Conservation (phyloP, 331 rosid species). For the Pyrus hybrid region DNA sequence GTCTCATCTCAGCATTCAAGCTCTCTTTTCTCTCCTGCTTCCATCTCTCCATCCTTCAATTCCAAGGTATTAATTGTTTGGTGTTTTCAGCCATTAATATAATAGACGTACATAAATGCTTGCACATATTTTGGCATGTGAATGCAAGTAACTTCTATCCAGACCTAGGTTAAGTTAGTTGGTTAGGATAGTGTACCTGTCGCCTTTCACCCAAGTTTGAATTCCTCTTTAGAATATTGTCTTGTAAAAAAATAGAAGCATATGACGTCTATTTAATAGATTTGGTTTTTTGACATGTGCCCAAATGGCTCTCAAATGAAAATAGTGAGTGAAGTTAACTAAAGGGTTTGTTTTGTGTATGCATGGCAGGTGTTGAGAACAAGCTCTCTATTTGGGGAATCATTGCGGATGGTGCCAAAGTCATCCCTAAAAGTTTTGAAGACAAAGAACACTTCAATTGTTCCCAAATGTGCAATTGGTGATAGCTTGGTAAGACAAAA, state of each 20-base stretch:
- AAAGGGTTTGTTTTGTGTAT: not conserved
- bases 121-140: not conserved
- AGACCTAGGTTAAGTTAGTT: not conserved
- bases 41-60: conserved; percentile 67
- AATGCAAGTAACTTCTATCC: not conserved
- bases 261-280: not conserved
- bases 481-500: conserved; percentile 69
- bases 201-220: not conserved
- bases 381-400: conserved; percentile 76
- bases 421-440: conserved; percentile 48
- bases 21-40: conserved; percentile 38
- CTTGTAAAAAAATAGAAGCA: not conserved
- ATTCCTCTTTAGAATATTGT: not conserved
- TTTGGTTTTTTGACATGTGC: not conserved
- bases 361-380: conserved; percentile 62
- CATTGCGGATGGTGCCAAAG: conserved; percentile 55
- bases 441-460: conserved; percentile 36
- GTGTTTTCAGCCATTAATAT: not conserved
- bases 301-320: not conserved
- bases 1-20: conserved; percentile 65
- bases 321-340: not conserved
- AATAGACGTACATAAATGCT: not conserved
- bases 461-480: conserved; percentile 74
- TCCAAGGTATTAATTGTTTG: conserved; percentile 47
- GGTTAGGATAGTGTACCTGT: no score